Percentiles rank a stretch among this genome's conserved stretches.
Evolutionary conservation across 2,329 filamentous ascomycete genomes (phyloP).

Genomic region (Didymella glomerata): DNA sequence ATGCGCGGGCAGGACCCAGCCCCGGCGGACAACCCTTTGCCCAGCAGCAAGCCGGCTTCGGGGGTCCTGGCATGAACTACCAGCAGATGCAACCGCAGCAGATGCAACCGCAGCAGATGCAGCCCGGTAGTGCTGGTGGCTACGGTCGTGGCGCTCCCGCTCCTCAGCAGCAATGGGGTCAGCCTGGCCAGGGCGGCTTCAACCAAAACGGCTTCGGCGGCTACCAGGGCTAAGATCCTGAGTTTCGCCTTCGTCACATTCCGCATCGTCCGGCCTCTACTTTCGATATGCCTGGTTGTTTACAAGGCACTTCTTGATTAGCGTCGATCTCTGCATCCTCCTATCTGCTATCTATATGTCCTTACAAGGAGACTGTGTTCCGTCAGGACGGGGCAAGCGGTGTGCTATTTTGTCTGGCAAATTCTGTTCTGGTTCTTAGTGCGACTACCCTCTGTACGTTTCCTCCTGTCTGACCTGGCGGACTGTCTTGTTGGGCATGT

Average conservation of each 20-base stretch:
- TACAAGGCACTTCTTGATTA: slow-evolving; percentile 51
- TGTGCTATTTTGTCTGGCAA: slow-evolving; percentile 28
- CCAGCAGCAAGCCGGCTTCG: slow-evolving; percentile 66
- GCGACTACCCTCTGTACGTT: slow-evolving; percentile 42
- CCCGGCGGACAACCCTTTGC: slow-evolving; percentile 70
- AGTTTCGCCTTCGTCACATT: slow-evolving; percentile 36
- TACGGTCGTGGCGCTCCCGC: slow-evolving; percentile 78
- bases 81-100: slow-evolving; percentile 47
- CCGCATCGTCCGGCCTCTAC: slow-evolving; percentile 42
- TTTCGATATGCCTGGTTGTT: slow-evolving; percentile 47
- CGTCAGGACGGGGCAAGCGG: slow-evolving; percentile 39
- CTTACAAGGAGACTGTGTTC: slow-evolving; percentile 38
- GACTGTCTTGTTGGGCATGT: slow-evolving; percentile 35
- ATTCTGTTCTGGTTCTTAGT: slow-evolving; percentile 29
- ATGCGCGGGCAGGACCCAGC: slow-evolving; percentile 60
- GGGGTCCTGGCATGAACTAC: slow-evolving; percentile 62
- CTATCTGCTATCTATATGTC: slow-evolving; percentile 46
- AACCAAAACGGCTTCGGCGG: slow-evolving; percentile 66
- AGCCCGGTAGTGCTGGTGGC: slow-evolving; percentile 75
- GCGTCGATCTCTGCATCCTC: slow-evolving; percentile 42
- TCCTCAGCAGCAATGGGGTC: slow-evolving; percentile 63
- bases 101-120: slow-evolving; percentile 52
- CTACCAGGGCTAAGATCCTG: slow-evolving; percentile 63
- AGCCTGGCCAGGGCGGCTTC: slow-evolving; percentile 57
- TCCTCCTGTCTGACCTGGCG: slow-evolving; percentile 19